Percentiles rank a stretch among this genome's conserved stretches.
These are phyloP conservation scores for Pseudocercospora crystallina DNA, from an alignment of 2,329 filamentous ascomycete species.

Conservation along the genomic window DNA sequence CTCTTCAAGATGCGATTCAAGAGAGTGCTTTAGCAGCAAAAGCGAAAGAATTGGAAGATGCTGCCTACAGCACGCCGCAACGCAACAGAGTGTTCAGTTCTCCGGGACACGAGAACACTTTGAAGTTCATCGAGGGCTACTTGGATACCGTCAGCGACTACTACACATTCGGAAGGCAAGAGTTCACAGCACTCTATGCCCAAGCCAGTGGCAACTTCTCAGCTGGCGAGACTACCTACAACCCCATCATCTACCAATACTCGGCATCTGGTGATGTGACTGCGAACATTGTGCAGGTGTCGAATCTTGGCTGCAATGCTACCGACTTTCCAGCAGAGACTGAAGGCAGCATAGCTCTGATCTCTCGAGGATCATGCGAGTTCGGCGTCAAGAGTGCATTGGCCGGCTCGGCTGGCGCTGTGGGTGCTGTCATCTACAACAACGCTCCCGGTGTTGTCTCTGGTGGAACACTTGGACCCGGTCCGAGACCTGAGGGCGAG, in stretches of 20 bases:
- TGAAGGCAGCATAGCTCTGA: conserved; percentile 66
- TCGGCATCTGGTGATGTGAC: conserved; percentile 56
- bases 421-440: conserved; percentile 74
- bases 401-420: conserved; percentile 68
- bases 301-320: conserved; percentile 61
- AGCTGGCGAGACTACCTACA: conserved; percentile 58
- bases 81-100: conserved; percentile 41
- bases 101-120: conserved; percentile 40
- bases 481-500: conserved; percentile 51
- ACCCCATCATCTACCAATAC: conserved; percentile 61
- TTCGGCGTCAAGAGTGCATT: conserved; percentile 70
- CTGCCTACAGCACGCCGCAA: conserved; percentile 39
- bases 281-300: conserved; percentile 58
- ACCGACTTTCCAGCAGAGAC: conserved; percentile 63
- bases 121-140: conserved; percentile 38
- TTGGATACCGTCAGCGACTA: conserved; percentile 53
- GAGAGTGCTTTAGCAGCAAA: conserved; percentile 24
- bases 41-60: conserved; percentile 35
- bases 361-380: conserved; percentile 67
- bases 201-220: conserved; percentile 42
- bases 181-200: conserved; percentile 37
- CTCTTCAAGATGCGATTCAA: conserved; percentile 19
- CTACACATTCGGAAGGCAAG: conserved; percentile 59
- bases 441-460: conserved; percentile 55
- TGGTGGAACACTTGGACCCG: conserved; percentile 67